Conservation (phyloP, 2,329 filamentous ascomycete genomes). For the Trichoderma pleuroti region DNA sequence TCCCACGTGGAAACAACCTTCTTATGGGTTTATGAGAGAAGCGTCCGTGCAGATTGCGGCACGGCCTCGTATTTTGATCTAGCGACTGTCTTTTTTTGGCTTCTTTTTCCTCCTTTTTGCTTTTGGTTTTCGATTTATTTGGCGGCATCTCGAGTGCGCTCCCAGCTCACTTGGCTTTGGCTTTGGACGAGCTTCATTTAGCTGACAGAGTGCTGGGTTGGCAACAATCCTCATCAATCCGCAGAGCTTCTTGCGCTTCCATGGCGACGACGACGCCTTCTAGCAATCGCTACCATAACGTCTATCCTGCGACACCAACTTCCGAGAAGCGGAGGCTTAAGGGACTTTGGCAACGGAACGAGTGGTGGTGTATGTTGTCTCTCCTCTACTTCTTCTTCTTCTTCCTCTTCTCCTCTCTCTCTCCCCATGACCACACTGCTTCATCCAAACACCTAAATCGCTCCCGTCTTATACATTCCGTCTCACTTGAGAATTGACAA, state of each 20-base stretch:
- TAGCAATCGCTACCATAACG: neutral
- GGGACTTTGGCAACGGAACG: slow-evolving; percentile 32
- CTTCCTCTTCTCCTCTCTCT: neutral
- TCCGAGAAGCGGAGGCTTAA: slow-evolving; percentile 33
- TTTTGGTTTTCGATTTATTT: neutral
- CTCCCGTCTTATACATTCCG: neutral
- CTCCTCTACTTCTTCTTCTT: neutral
- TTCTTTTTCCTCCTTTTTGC: neutral
- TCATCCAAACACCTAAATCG: neutral
- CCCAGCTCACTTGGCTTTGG: neutral
- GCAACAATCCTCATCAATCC: neutral
- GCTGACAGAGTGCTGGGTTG: neutral
- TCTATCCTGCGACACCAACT: slow-evolving; percentile 23
- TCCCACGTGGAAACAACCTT: neutral
- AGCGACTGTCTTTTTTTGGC: neutral
- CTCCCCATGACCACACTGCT: neutral
- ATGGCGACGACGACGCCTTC: slow-evolving; percentile 16
- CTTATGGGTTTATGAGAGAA: neutral
- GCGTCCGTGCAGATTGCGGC: neutral
- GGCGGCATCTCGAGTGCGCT: neutral
- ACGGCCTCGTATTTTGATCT: neutral
- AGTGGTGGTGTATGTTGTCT: slow-evolving; percentile 37
- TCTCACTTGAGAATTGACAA: neutral
- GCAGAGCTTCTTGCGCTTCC: neutral
- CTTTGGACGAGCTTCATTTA: neutral